Conservation (phyloP, 331 rosid species). For the Phaseolus coccineus region DNA sequence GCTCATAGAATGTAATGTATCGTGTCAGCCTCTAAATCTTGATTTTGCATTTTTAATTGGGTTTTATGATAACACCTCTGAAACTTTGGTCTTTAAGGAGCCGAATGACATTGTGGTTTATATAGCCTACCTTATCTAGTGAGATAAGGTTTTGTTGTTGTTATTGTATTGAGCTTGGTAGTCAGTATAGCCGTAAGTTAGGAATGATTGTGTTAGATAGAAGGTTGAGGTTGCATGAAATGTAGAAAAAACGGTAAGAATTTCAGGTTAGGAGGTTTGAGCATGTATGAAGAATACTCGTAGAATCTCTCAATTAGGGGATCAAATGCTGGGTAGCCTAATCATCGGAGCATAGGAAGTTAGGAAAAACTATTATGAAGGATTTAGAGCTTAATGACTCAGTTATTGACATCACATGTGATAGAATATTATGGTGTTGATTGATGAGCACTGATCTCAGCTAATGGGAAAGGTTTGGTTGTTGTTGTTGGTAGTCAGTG, state of each 20-base stretch:
- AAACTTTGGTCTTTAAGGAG: not conserved
- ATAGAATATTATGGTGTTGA: not conserved
- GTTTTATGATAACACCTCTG: not conserved
- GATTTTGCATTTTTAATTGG: constrained; percentile 33
- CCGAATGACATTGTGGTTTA: too few species aligned
- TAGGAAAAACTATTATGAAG: not conserved
- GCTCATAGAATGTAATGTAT: constrained; percentile 72
- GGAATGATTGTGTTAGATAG: not conserved
- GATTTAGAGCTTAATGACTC: not conserved
- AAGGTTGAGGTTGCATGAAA: not conserved
- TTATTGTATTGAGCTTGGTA: not conserved
- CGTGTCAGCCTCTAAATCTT: constrained; percentile 40
- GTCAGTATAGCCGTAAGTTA: not conserved
- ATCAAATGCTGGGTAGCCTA: not conserved
- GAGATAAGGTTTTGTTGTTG: not conserved
- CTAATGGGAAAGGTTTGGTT: too few species aligned
- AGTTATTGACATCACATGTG: not conserved
- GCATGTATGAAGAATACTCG: not conserved
- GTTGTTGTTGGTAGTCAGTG: too few species aligned
- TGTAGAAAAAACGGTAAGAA: not conserved
- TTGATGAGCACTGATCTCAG: not conserved
- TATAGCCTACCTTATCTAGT: not conserved
- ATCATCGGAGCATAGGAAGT: not conserved
- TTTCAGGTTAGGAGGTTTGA: not conserved
- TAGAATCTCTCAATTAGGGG: not conserved